These are phyloP conservation scores for Nannochloropsis granulata DNA, from an alignment of 108 stramenopile species.

Conservation along the genomic window DNA sequence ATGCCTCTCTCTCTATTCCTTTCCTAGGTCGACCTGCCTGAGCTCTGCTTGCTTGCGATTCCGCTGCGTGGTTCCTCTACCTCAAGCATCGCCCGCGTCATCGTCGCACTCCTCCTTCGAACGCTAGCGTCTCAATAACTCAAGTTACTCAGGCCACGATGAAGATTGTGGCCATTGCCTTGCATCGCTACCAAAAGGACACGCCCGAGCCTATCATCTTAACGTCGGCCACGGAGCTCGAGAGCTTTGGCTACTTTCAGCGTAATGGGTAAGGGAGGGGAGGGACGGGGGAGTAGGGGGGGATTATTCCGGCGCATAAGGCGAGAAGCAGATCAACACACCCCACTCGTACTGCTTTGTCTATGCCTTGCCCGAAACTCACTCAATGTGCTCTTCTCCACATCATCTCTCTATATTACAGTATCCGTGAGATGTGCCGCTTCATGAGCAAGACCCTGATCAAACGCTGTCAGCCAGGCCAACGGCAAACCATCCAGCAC, in stretches of 20 bases:
- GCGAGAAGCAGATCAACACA: neutral
- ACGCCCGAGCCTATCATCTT: conserved; percentile 34
- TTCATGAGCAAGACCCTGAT: conserved; percentile 94
- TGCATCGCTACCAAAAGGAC: conserved; percentile 31
- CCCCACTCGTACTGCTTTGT: too few relatives aligned
- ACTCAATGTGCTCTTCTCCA: neutral
- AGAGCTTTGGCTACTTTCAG: conserved; percentile 36
- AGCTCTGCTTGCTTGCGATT: too few relatives aligned
- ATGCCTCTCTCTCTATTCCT: too few relatives aligned
- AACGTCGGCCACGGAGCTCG: conserved; percentile 25
- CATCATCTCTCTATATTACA: neutral
- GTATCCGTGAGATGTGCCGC: conserved; percentile 89
- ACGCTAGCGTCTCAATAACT: too few relatives aligned
- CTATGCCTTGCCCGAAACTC: too few relatives aligned
- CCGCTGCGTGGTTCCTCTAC: too few relatives aligned
- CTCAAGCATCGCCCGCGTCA: too few relatives aligned
- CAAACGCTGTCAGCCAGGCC: conserved; percentile 87
- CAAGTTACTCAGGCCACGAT: neutral
- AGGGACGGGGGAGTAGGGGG: neutral
- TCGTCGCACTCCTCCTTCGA: too few relatives aligned
- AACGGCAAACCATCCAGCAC: conserved; percentile 91
- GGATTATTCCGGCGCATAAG: neutral
- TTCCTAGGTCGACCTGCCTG: too few relatives aligned
- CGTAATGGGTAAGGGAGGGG: conserved; percentile 22
- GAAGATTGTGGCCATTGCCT: conserved; percentile 29